Evolutionary conservation across 2,329 filamentous ascomycete species (phyloP), one percentile per base, ranked within the genome.

Genomic region (Phialophora expanda): DNA sequence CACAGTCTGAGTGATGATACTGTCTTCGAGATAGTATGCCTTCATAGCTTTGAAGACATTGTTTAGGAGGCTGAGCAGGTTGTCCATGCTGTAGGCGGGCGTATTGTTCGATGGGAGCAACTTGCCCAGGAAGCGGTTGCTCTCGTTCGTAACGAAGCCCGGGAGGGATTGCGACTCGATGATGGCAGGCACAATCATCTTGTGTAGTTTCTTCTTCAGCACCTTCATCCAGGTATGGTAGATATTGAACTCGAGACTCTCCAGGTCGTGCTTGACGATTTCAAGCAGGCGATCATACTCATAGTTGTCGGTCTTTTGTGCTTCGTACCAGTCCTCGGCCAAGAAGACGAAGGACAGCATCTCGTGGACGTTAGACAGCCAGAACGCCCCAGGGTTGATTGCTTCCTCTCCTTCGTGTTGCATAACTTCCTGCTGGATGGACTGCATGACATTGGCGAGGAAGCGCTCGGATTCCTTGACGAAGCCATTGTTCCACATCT

Each of bases 141-240:
- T 96, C 83, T 99, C 95, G 79, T 96, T 99, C 66, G 95, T 99
- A 72, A 99, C 95, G 78, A 99, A 99, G 73, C 95, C 95, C 59
- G 95, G 95, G 68, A 99, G 88, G 26, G 95, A 98, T 79, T 99
- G 95, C 56, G 94, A 98, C 79, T 99, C 95, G 75, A 99, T 99
- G 78, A 99, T 99, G 63, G 95, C 95, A 1, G 95, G 95, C 61
- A 99, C 96, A 75, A 99, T 96, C 95, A 99, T 99, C 86, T 98
- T 98, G 75, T 96, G 92, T 70, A 99, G 86, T 83, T 96, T 97
- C 88, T 97, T 97, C 87, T 99, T 99, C 75, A 99, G 83, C 64
- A 97, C 92, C 85, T 99, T 99, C 95, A 99, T 99, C 95, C 95
- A 99, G 28, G 95, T 99, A 81, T 99, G 95, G 81, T 99, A 99